Evolutionary conservation across 1,284 basidiomycete genomes (phyloP).

Genomic region (Xerocomus minutiporus): DNA sequence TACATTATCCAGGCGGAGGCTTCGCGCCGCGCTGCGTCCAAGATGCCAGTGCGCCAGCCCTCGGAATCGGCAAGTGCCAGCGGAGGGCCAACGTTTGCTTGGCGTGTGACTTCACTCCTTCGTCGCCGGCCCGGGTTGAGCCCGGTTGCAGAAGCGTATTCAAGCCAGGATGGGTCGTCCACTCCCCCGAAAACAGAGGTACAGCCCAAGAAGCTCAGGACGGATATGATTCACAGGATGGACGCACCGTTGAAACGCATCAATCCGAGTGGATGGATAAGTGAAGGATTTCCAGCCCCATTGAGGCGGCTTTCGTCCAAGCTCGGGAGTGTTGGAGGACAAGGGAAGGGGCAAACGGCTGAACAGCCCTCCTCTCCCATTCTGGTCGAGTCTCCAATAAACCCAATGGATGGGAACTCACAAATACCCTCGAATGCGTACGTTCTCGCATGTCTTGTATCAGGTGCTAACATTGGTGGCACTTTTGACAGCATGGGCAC

Average conservation of each 20-base stretch:
- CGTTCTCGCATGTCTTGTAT: background rate
- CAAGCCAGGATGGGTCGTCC: slow-evolving; percentile 16
- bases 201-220: slow-evolving; percentile 42
- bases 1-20: slow-evolving; percentile 58
- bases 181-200: slow-evolving; percentile 16
- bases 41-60: slow-evolving; percentile 6
- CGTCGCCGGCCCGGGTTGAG: slow-evolving; percentile 23
- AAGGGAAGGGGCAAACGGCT: background rate
- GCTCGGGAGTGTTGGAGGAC: slow-evolving; percentile 1
- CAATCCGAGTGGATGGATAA: slow-evolving; percentile 76
- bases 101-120: slow-evolving; percentile 33
- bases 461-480: slow-evolving; percentile 9
- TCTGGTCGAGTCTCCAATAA: background rate
- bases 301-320: slow-evolving; percentile 17
- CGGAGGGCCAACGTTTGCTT: slow-evolving; percentile 28
- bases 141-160: slow-evolving; percentile 23
- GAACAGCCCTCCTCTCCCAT: slow-evolving; percentile 3
- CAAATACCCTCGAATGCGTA: slow-evolving; percentile 8
- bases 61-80: slow-evolving; percentile 16
- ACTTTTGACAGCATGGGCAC: slow-evolving; percentile 36
- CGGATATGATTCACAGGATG: slow-evolving; percentile 84
- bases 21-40: slow-evolving; percentile 24
- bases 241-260: slow-evolving; percentile 77
- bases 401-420: slow-evolving; percentile 1
- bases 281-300: slow-evolving; percentile 36